These are phyloP conservation scores for Phylloboletellus chloephorus DNA, from an alignment of 1,284 basidiomycete genomes.

Conservation along the genomic window DNA sequence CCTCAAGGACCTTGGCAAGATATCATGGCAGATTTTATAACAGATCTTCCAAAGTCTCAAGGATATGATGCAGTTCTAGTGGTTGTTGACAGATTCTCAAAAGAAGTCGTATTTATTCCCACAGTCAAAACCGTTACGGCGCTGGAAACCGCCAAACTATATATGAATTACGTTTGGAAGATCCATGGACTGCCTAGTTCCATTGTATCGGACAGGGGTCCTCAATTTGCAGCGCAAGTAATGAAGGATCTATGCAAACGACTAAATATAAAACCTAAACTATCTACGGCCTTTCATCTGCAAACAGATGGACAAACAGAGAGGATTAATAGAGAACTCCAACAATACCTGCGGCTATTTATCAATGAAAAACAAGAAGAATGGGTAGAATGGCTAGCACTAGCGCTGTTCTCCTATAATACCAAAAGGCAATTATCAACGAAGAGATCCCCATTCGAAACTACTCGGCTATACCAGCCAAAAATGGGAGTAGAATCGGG, in stretches of 20 bases:
- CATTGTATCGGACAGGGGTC: constrained; percentile 30
- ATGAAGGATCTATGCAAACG: constrained; percentile 18
- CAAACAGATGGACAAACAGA: too few relatives aligned
- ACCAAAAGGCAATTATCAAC: too few relatives aligned
- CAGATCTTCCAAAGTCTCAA: constrained; percentile 20
- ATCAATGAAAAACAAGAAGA: constrained; percentile 37
- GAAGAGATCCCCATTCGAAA: too few relatives aligned
- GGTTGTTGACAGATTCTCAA: constrained; percentile 32
- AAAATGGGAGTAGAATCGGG: constrained; percentile 7
- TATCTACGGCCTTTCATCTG: constrained; percentile 16
- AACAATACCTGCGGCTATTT: too few relatives aligned
- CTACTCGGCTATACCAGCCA: constrained; percentile 34
- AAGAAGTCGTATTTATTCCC: constrained; percentile 17
- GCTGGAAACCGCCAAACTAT: constrained; percentile 29
- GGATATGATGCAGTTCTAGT: constrained; percentile 33
- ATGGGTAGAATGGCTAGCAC: too few relatives aligned
- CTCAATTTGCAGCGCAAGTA: too few relatives aligned
- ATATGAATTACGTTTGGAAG: constrained; percentile 26
- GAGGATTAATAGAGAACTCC: constrained; percentile 31
- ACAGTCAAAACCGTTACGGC: constrained; percentile 24
- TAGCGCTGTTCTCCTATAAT: constrained; percentile 16
- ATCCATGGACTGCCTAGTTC: background rate
- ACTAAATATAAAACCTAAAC: constrained; percentile 17
- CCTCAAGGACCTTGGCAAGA: constrained; percentile 12
- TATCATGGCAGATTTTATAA: constrained; percentile 3